phyloP scores from a whole-genome alignment of 2,329 filamentous ascomycete species.

The Colletotrichum higginsianum region DNA sequence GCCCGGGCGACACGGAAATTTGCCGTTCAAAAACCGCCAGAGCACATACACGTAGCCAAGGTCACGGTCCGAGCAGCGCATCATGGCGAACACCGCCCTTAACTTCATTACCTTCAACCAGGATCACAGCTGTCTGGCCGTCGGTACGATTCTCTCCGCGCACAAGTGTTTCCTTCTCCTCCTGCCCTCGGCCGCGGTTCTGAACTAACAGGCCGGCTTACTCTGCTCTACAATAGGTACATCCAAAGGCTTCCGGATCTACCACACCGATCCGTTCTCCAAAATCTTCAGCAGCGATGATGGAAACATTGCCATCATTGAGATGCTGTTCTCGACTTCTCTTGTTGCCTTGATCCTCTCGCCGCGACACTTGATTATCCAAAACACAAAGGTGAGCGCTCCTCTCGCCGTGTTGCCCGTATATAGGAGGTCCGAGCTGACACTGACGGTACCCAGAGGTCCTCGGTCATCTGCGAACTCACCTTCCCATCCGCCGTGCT shows the following conservation, averaged over 20 bases:
- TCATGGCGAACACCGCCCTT: slow-evolving; percentile 80
- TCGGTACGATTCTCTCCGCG: slow-evolving; percentile 72
- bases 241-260: slow-evolving; percentile 94
- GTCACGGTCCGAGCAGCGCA: slow-evolving; percentile 3
- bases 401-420: background rate
- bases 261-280: slow-evolving; percentile 95
- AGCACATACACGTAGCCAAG: slow-evolving; percentile 5
- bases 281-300: slow-evolving; percentile 96
- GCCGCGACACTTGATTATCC: slow-evolving; percentile 92
- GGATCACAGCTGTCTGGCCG: slow-evolving; percentile 96
- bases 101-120: slow-evolving; percentile 99
- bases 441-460: slow-evolving; percentile 60
- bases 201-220: slow-evolving; percentile 18
- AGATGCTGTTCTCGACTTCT: slow-evolving; percentile 99
- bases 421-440: slow-evolving; percentile 40
- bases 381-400: slow-evolving; percentile 90
- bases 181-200: slow-evolving; percentile 16
- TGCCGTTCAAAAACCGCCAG: background rate
- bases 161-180: slow-evolving; percentile 1
- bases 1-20: slow-evolving; percentile 23
- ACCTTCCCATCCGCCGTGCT: slow-evolving; percentile 98
- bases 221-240: slow-evolving; percentile 72
- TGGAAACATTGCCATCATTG: slow-evolving; percentile 94
- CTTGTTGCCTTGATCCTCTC: slow-evolving; percentile 94
- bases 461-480: slow-evolving; percentile 95